Conservation (phyloP, 2,329 filamentous ascomycete genomes). For the Fusarium siculi region DNA sequence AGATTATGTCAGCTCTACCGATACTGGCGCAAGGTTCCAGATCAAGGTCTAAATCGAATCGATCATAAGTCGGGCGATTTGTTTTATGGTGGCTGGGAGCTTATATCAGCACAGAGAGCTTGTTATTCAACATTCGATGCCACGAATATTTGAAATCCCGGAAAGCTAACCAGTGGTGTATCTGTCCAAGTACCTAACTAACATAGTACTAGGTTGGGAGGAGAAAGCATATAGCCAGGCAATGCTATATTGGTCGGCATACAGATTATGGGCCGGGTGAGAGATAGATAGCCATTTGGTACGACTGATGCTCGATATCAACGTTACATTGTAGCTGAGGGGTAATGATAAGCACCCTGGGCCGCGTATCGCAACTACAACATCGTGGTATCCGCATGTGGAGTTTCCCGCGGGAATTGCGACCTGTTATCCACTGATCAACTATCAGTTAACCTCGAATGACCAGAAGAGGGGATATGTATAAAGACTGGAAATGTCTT, state of each 20-base stretch:
- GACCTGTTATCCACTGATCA: not conserved
- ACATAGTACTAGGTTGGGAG: fast-evolving
- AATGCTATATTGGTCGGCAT: not conserved
- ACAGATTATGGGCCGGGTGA: not conserved
- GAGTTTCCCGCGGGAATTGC: not conserved
- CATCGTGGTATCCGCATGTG: not conserved
- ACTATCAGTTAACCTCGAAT: fast-evolving
- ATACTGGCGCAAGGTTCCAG: not conserved
- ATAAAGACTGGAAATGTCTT: not conserved
- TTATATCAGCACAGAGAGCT: fast-evolving
- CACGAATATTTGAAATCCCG: too few relatives aligned
- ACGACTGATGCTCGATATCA: not conserved
- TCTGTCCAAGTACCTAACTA: not conserved
- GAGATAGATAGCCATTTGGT: too few relatives aligned
- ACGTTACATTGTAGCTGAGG: not conserved
- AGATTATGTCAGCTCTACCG: not conserved
- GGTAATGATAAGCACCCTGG: not conserved
- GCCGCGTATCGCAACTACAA: not conserved
- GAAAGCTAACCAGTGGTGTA: too few relatives aligned
- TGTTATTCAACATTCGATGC: not conserved
- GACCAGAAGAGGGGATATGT: fast-evolving
- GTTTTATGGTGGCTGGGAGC: not conserved
- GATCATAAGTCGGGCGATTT: too few relatives aligned
- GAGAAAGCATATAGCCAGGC: fast-evolving
- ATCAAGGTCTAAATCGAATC: too few relatives aligned